Percentiles rank a stretch among this genome's conserved stretches.
Conservation (phyloP, 306 rosid species). For the Cicer bijugum region DNA sequence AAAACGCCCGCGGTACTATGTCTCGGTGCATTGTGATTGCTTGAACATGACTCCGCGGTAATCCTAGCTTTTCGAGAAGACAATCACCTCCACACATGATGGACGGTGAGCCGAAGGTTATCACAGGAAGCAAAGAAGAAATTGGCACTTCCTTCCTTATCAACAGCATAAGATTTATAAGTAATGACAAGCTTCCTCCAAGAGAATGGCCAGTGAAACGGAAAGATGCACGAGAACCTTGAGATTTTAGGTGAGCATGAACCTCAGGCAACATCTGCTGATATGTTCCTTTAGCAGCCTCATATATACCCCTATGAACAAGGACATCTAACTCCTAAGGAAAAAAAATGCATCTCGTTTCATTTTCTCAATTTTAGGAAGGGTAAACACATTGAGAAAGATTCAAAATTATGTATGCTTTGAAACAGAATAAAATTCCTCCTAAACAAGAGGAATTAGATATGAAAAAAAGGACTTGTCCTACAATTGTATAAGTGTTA, state of each 20-base stretch:
- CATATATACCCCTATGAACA: constrained; percentile 96
- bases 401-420: neutral
- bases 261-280: constrained; percentile 88
- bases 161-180: constrained; percentile 86
- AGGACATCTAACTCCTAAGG: constrained; percentile 73
- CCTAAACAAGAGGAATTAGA: neutral
- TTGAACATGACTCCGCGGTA: constrained; percentile 78
- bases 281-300: constrained; percentile 94
- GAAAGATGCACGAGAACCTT: constrained; percentile 62
- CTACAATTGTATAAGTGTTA: constrained; percentile 29
- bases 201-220: constrained; percentile 96
- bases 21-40: constrained; percentile 88
- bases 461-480: no score
- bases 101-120: constrained; percentile 91
- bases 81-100: constrained; percentile 92
- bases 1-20: constrained; percentile 93
- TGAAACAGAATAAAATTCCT: neutral
- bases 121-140: constrained; percentile 88
- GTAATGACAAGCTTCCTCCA: constrained; percentile 91
- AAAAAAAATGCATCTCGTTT: neutral
- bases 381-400: neutral
- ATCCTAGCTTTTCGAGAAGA: constrained; percentile 71
- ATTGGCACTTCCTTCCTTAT: constrained; percentile 71
- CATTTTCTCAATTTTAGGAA: constrained; percentile 36
- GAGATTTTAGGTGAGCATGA: constrained; percentile 64